phyloP scores from a whole-genome alignment of 768 basidiomycete species.

The Trametes punicea region DNA sequence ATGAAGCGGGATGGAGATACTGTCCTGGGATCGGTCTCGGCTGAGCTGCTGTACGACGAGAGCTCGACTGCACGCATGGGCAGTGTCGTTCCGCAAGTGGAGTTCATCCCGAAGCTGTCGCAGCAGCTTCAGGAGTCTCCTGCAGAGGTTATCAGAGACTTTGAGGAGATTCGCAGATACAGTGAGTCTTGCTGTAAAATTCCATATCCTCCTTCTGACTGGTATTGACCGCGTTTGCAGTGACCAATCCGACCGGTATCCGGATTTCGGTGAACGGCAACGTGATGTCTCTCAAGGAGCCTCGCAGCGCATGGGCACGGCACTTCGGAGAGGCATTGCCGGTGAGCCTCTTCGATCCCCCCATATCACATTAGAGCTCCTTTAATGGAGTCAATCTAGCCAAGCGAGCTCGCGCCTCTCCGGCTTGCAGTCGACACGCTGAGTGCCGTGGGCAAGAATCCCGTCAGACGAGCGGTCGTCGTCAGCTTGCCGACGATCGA shows the following conservation, averaged over 20 bases:
- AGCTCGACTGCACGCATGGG: constrained; percentile 66
- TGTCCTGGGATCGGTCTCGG: constrained; percentile 70
- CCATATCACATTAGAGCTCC: background rate
- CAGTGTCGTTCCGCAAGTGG: constrained; percentile 68
- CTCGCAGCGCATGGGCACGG: constrained; percentile 70
- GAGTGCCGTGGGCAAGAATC: constrained; percentile 69
- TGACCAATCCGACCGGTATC: constrained; percentile 77
- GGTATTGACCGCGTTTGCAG: constrained; percentile 38
- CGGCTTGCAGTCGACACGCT: constrained; percentile 66
- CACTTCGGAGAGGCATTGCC: constrained; percentile 62
- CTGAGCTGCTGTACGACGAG: constrained; percentile 62
- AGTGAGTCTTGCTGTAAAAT: constrained; percentile 57
- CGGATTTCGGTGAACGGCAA: constrained; percentile 93
- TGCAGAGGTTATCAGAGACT: constrained; percentile 63
- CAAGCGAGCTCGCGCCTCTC: constrained; percentile 58
- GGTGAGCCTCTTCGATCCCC: constrained; percentile 36
- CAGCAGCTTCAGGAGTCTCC: constrained; percentile 72
- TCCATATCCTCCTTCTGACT: background rate
- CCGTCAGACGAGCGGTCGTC: constrained; percentile 72
- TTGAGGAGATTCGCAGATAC: constrained; percentile 68
- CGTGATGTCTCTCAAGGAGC: constrained; percentile 62
- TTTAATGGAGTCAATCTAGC: constrained; percentile 32
- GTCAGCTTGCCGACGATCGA: constrained; percentile 93
- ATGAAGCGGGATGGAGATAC: constrained; percentile 85
- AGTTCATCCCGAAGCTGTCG: constrained; percentile 74